These are phyloP conservation scores for Lichtheimia corymbifera DNA, from an alignment of 371 early-diverging fungal genomes.

Conservation along the genomic window DNA sequence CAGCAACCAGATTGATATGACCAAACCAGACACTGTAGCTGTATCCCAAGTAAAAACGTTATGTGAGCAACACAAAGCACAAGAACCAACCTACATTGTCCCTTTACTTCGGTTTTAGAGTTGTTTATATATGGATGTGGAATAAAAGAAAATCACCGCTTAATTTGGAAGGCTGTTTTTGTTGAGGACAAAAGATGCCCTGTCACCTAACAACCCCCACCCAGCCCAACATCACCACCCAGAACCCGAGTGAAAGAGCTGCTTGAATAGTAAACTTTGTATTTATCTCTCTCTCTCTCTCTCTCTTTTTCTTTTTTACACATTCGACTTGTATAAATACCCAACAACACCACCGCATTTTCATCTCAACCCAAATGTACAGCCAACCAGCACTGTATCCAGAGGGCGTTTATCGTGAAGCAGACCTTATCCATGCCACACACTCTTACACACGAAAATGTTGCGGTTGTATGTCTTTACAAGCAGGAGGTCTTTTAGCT, in stretches of 20 bases:
- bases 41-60: not conserved
- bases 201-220: too few species aligned
- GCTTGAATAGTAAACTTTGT: not conserved
- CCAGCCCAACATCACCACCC: too few species aligned
- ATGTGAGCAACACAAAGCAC: conserved; percentile 2
- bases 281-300: not conserved
- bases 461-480: conserved; percentile 28
- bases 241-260: too few species aligned
- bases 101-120: conserved; percentile 2
- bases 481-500: conserved; percentile 19
- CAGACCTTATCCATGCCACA: conserved; percentile 16
- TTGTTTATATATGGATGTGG: not conserved
- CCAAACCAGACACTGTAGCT: not conserved
- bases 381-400: conserved; percentile 14
- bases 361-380: not conserved
- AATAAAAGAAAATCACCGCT: not conserved
- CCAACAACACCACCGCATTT: not conserved
- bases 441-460: conserved; percentile 27
- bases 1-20: conserved; percentile 1
- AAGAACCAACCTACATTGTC: conserved; percentile 9
- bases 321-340: not conserved
- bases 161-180: conserved; percentile 3
- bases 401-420: conserved; percentile 6
- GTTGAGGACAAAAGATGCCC: not conserved
- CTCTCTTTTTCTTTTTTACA: conserved; percentile 1